These are phyloP conservation scores for Phaeotremella skinneri DNA, from an alignment of 768 basidiomycete genomes.

Conservation along the genomic window DNA sequence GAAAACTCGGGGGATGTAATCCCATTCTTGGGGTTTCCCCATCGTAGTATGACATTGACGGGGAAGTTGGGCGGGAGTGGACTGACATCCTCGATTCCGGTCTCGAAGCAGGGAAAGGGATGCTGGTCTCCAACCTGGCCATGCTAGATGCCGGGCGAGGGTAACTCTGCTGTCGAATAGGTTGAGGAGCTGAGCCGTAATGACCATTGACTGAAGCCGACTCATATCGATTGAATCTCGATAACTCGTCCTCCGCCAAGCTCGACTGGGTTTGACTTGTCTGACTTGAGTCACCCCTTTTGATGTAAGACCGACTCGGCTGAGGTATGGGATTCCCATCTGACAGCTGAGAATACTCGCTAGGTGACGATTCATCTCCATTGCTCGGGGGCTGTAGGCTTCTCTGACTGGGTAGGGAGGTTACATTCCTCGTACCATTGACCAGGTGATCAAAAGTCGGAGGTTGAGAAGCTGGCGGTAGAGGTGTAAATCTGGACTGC, in stretches of 20 bases:
- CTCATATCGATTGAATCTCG: not conserved
- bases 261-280: constrained; percentile 7
- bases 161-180: not conserved
- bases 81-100: not conserved
- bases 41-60: constrained; percentile 4
- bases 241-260: not conserved
- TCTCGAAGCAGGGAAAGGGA: not conserved
- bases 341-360: constrained; percentile 36
- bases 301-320: constrained; percentile 35
- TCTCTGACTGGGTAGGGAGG: constrained; percentile 11
- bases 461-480: constrained; percentile 31
- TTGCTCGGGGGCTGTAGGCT: constrained; percentile 10
- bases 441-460: constrained; percentile 34
- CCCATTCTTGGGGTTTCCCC: constrained; percentile 4
- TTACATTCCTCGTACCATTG: constrained; percentile 13
- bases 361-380: constrained; percentile 21
- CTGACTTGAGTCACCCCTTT: constrained; percentile 10
- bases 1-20: constrained; percentile 36
- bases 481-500: constrained; percentile 37
- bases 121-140: not conserved
- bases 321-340: constrained; percentile 12
- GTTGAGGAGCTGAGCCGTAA: not conserved
- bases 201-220: not conserved
- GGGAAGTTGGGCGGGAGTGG: constrained; percentile 24
- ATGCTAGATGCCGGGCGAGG: not conserved